Conservation (phyloP, 768 basidiomycete species). For the Chalciporus pseudorubinellus region DNA sequence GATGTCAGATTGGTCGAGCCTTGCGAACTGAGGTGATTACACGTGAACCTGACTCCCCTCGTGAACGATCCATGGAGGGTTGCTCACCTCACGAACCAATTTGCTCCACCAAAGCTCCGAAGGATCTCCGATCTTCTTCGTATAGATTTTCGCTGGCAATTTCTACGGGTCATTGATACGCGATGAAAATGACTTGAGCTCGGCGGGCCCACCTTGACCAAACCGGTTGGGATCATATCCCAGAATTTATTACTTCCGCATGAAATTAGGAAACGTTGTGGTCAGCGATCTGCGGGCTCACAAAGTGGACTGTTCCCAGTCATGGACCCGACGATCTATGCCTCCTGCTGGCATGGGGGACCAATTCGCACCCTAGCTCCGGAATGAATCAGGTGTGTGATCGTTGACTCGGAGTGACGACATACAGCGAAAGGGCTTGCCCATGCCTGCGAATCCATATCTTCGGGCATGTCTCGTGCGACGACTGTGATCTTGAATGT, state of each 20-base stretch:
- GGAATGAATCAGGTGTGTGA: background rate
- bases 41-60: background rate
- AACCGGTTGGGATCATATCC: slow-evolving; percentile 44
- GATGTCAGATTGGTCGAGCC: slow-evolving; percentile 33
- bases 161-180: slow-evolving; percentile 26
- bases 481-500: slow-evolving; percentile 28
- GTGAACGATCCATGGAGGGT: background rate
- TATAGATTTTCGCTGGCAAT: slow-evolving; percentile 38
- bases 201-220: slow-evolving; percentile 35
- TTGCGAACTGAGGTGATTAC: slow-evolving; percentile 28
- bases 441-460: slow-evolving; percentile 42
- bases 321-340: slow-evolving; percentile 31
- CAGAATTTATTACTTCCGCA: slow-evolving; percentile 42
- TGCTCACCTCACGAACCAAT: slow-evolving; percentile 39
- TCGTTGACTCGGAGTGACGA: background rate
- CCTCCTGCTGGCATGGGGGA: slow-evolving; percentile 39
- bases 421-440: slow-evolving; percentile 52
- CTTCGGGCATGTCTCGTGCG: slow-evolving; percentile 38
- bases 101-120: slow-evolving; percentile 38
- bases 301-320: slow-evolving; percentile 44
- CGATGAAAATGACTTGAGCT: background rate
- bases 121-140: slow-evolving; percentile 11
- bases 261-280: slow-evolving; percentile 4
- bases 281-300: slow-evolving; percentile 20
- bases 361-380: slow-evolving; percentile 46